Evolutionary conservation across 1,284 basidiomycete genomes (phyloP), one percentile per base, ranked within the genome.

Genomic region (Amylostereum areolatum): DNA sequence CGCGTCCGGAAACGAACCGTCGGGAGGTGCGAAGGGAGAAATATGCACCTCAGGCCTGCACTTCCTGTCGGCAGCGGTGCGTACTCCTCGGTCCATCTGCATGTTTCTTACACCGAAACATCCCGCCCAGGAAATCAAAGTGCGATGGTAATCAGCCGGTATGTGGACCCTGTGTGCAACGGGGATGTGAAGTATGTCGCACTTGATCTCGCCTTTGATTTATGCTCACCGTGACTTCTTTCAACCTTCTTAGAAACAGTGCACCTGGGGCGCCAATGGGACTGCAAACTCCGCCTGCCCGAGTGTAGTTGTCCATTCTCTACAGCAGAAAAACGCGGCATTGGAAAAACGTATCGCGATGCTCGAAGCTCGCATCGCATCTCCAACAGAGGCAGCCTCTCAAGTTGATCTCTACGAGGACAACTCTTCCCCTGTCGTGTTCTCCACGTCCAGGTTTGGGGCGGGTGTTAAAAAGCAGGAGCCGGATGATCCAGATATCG

Each of bases 61-160:
- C 71, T 55, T 68, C 77, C 33, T 80, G 78, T 54, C 68, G 75
- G 46, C 64, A 67, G 58, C 73, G 75, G 77, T 76, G 53, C 35
- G 54, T 47, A 8, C 18, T 18, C 18, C 18, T 18, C 18, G 18
- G 18, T 18, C 18, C 18, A 18, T 18, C 18, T 18, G 18, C 18
- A 18, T 18, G 18, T 18, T 18, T 18, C 18, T 18, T 18, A 18
- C 18, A 18, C 18, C 18, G 18, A 18, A 18, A 18, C 18, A 18
- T 18, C 18, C 18, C 18, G 18, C 18, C 18, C 18, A 80, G 78
- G 58, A 80, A 80, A 60, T 74, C 70, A 36, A 78, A 74, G 57
- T 81, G 78, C 59, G 74, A 78, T 55, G 78, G 76, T 18, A 59
- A 61, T 35, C 70, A 73, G 52, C 77, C 78, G 5, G 62, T 72